A percentile compares a stretch with the other conserved stretches of the same genome.
phyloP scores from a whole-genome alignment of 192 early-diverging fungal genomes.

The Dispira simplex region DNA sequence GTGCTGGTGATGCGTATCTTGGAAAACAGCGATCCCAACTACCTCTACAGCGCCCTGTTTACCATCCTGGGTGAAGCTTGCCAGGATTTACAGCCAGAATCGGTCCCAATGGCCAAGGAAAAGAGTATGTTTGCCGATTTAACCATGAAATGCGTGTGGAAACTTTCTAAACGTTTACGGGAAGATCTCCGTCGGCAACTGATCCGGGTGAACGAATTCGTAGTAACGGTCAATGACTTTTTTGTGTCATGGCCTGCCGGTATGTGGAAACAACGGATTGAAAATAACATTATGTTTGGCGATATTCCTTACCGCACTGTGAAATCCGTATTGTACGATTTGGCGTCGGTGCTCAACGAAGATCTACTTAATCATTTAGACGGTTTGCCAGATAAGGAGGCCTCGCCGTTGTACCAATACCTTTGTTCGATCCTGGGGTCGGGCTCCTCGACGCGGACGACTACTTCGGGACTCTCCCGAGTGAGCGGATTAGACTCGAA shows the following conservation, averaged over 20 bases:
- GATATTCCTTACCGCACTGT: conserved; percentile 92
- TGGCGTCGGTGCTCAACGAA: conserved; percentile 50
- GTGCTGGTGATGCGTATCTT: conserved; percentile 78
- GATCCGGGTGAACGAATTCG: conserved; percentile 44
- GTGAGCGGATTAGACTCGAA: neutral
- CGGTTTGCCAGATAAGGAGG: conserved; percentile 36
- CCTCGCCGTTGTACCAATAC: neutral
- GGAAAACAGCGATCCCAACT: conserved; percentile 74
- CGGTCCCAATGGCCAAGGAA: conserved; percentile 24
- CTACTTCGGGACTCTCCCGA: neutral
- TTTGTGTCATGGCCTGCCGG: conserved; percentile 63
- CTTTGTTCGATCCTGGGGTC: neutral
- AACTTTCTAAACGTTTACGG: conserved; percentile 73
- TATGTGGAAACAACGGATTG: conserved; percentile 73
- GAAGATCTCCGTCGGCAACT: conserved; percentile 42
- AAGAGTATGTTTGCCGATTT: conserved; percentile 72
- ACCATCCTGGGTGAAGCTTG: conserved; percentile 45
- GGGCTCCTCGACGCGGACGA: neutral
- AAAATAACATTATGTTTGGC: conserved; percentile 56
- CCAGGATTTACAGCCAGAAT: conserved; percentile 30
- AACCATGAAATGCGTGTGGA: conserved; percentile 96
- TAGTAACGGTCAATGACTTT: conserved; percentile 69
- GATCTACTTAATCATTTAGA: conserved; percentile 36
- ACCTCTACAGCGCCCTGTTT: conserved; percentile 61
- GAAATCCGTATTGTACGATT: conserved; percentile 76